phyloP scores from a whole-genome alignment of 306 rosid genomes.

The Abrus precatorius region DNA sequence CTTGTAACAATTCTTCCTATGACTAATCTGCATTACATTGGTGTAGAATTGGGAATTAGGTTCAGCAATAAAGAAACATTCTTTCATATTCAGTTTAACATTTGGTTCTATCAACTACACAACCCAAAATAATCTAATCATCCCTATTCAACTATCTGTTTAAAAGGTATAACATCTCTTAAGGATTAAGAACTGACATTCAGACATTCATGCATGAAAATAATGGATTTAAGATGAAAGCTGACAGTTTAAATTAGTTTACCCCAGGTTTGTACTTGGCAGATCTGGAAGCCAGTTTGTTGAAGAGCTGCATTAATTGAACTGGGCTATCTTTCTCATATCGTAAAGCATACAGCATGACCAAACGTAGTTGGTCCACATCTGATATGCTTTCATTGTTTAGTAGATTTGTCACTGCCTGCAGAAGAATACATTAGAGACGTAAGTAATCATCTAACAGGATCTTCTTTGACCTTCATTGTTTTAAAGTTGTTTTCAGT shows the following conservation, averaged over 20 bases:
- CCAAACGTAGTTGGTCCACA: slow-evolving; percentile 78
- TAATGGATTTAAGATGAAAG: slow-evolving; percentile 34
- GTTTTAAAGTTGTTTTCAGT: slow-evolving; percentile 31
- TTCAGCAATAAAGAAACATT: no score
- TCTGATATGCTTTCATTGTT: slow-evolving; percentile 81
- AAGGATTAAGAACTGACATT: slow-evolving; percentile 22
- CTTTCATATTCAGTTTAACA: no score
- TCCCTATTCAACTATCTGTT: slow-evolving; percentile 24
- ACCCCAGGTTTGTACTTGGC: slow-evolving; percentile 87
- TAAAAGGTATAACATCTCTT: slow-evolving; percentile 26
- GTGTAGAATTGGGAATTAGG: no score
- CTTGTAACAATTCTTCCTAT: no score
- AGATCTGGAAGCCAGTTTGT: slow-evolving; percentile 78
- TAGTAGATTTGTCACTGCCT: slow-evolving; percentile 86
- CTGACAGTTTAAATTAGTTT: slow-evolving; percentile 39
- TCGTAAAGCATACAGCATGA: slow-evolving; percentile 92
- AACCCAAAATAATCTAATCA: slow-evolving; percentile 18
- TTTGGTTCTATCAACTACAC: neutral
- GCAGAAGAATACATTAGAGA: slow-evolving; percentile 52
- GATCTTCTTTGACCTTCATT: slow-evolving; percentile 11
- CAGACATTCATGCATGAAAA: slow-evolving; percentile 18
- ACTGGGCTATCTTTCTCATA: slow-evolving; percentile 96
- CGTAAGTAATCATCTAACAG: slow-evolving; percentile 37
- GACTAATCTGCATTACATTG: no score
- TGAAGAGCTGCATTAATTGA: slow-evolving; percentile 88